Conservation (phyloP, 345 rosid species). For the Chamaenerion angustifolium region DNA sequence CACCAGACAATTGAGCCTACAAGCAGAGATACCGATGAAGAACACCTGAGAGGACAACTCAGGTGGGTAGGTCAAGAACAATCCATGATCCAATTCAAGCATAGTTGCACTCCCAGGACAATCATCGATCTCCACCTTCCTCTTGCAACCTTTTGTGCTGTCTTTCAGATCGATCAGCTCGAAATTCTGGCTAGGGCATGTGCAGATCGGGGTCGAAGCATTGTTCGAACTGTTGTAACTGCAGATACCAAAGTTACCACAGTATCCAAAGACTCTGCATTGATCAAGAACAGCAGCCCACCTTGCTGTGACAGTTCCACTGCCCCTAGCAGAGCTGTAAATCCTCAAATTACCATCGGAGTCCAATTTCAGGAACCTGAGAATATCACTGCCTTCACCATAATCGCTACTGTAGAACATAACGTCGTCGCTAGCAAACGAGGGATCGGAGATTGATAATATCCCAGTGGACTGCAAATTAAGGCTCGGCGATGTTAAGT, state of each 20-base stretch:
- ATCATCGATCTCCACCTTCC: conserved; percentile 29
- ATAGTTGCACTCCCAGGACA: conserved; percentile 33
- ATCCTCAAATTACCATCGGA: conserved; percentile 56
- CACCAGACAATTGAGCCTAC: conserved; percentile 33
- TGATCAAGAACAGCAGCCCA: conserved; percentile 51
- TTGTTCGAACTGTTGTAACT: conserved; percentile 23
- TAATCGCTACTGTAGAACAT: conserved; percentile 39
- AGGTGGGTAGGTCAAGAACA: conserved; percentile 21
- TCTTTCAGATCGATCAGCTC: conserved; percentile 32
- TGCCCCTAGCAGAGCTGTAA: conserved; percentile 21
- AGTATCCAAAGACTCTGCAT: conserved; percentile 45
- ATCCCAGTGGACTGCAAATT: conserved; percentile 28
- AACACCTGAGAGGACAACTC: conserved; percentile 16
- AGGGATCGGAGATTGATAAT: conserved; percentile 19
- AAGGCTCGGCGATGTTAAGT: conserved; percentile 31
- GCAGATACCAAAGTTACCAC: conserved; percentile 53
- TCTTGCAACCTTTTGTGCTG: conserved; percentile 41
- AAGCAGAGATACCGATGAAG: conserved; percentile 26
- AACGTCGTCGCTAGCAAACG: conserved; percentile 10
- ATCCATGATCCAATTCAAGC: conserved; percentile 30
- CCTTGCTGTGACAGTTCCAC: conserved; percentile 11
- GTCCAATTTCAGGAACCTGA: conserved; percentile 45
- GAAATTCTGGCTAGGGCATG: conserved; percentile 53
- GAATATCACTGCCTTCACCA: conserved; percentile 29
- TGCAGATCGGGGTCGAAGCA: conserved; percentile 29